These are phyloP conservation scores for Myriosclerotinia curreyana DNA, from an alignment of 2,329 filamentous ascomycete genomes.

Conservation along the genomic window DNA sequence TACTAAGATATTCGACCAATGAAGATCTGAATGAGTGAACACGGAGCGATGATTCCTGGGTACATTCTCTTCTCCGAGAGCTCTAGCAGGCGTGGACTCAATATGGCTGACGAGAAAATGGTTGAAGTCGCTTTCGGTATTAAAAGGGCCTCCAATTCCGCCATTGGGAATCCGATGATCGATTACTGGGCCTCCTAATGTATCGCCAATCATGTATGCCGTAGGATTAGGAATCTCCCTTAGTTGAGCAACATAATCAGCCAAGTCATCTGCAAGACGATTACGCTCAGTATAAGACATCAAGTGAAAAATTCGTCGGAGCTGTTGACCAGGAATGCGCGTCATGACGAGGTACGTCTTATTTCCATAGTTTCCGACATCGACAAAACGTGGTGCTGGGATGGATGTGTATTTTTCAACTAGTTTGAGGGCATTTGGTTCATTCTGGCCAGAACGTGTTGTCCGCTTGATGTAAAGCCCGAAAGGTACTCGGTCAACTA, in stretches of 20 bases:
- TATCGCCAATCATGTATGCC: background rate
- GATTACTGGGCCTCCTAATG: background rate
- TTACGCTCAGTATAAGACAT: background rate
- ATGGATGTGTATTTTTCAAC: background rate
- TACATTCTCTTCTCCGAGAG: background rate
- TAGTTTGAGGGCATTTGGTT: background rate
- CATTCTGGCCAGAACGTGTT: background rate
- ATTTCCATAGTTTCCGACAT: background rate
- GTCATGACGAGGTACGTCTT: background rate
- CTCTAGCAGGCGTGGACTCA: background rate
- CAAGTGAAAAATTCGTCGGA: background rate
- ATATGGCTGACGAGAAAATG: background rate
- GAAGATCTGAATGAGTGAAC: background rate
- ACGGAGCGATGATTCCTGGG: background rate
- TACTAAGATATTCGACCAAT: background rate
- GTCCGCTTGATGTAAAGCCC: background rate
- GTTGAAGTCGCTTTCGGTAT: background rate
- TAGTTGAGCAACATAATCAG: background rate
- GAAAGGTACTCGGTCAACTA: background rate
- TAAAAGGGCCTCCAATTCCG: background rate
- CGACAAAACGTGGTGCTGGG: background rate
- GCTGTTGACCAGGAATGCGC: background rate
- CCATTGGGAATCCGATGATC: slow-evolving; percentile 1
- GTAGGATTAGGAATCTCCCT: background rate
- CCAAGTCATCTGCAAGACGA: background rate